phyloP scores from a whole-genome alignment of 2,329 filamentous ascomycete species.

The Colletotrichum karsti region DNA sequence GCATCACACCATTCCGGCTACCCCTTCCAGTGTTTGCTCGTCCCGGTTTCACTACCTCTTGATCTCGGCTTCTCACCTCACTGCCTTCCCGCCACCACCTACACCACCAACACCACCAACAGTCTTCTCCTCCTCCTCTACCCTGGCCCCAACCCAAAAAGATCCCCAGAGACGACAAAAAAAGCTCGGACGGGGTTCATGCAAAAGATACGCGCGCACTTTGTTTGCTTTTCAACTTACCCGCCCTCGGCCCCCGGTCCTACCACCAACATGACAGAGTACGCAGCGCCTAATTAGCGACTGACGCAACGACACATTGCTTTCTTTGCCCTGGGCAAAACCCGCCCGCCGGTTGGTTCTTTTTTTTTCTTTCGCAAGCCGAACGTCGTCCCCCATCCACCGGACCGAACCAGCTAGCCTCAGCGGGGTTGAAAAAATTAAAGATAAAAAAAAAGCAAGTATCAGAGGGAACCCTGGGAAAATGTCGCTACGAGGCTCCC shows the following conservation, averaged over 20 bases:
- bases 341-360: neutral
- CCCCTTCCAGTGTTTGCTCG: no score
- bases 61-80: neutral
- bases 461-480: no score
- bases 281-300: neutral
- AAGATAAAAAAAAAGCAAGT: no score
- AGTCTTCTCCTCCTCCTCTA: neutral
- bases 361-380: neutral
- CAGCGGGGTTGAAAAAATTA: no score
- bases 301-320: neutral
- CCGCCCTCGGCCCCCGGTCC: neutral
- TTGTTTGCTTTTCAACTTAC: neutral
- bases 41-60: no score
- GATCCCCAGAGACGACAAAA: no score
- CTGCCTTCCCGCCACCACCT: neutral
- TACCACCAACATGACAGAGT: no score
- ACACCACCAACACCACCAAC: neutral
- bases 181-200: slow-evolving; percentile 9
- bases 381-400: no score
- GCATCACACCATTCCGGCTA: no score
- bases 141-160: no score
- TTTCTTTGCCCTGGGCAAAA: neutral
- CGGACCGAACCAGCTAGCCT: no score
- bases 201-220: neutral
- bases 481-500: no score